Percentiles rank a stretch among this genome's conserved stretches.
Evolutionary conservation across 768 basidiomycete genomes (phyloP).

Genomic region (Boletus vinaceobasis): DNA sequence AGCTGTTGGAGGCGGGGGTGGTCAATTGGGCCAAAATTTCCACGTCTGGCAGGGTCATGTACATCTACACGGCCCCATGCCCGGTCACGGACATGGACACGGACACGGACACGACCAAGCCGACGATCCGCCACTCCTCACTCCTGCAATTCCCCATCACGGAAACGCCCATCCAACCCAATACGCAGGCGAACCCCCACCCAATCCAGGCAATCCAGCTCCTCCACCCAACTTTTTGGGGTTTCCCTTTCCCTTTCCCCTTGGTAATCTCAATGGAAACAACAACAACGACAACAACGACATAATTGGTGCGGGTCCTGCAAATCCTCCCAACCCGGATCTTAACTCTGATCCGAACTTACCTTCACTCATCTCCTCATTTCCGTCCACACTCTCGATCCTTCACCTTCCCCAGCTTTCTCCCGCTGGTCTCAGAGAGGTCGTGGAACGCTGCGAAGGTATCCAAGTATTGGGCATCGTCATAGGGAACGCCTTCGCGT

Average conservation of each 20-base stretch:
- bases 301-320: not conserved
- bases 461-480: slow-evolving; percentile 19
- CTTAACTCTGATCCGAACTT: slow-evolving; percentile 16
- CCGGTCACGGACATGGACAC: not conserved
- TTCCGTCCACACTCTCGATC: slow-evolving; percentile 33
- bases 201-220: slow-evolving; percentile 2
- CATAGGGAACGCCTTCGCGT: slow-evolving; percentile 10
- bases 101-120: not conserved
- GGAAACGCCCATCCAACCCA: slow-evolving; percentile 1
- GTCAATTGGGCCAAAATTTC: slow-evolving; percentile 3
- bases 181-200: not conserved
- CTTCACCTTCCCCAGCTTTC: slow-evolving; percentile 24
- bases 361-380: slow-evolving; percentile 31
- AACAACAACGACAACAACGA: not conserved
- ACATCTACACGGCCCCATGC: slow-evolving; percentile 4
- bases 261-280: slow-evolving; percentile 1
- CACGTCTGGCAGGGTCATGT: slow-evolving; percentile 1
- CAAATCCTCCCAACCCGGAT: not conserved
- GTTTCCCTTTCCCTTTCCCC: slow-evolving; percentile 1
- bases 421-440: slow-evolving; percentile 18
- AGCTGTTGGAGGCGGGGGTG: not conserved
- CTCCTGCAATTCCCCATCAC: not conserved
- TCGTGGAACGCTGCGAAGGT: slow-evolving; percentile 19
- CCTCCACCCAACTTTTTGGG: slow-evolving; percentile 5
- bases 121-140: slow-evolving; percentile 17